Percentiles rank a stretch among this genome's conserved stretches.
phyloP scores from a whole-genome alignment of 1,284 basidiomycete species.

The Trichosporon ovoides region DNA sequence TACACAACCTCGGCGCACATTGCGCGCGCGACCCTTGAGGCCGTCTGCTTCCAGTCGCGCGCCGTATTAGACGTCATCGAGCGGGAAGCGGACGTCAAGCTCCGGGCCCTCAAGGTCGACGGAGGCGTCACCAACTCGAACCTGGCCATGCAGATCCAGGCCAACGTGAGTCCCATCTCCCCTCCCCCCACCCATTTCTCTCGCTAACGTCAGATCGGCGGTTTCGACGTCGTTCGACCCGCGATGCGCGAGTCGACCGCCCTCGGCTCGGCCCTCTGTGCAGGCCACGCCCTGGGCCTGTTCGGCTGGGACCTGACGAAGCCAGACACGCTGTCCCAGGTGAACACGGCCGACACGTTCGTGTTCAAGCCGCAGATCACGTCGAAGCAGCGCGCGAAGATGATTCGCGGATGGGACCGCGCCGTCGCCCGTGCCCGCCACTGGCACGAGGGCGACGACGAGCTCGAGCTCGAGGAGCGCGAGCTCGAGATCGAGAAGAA shows the following conservation, averaged over 20 bases:
- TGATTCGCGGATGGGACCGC: slow-evolving; percentile 72
- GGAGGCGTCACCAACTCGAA: slow-evolving; percentile 81
- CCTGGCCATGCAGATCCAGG: slow-evolving; percentile 85
- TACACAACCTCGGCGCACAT: slow-evolving; percentile 93
- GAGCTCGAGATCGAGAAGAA: slow-evolving; percentile 18
- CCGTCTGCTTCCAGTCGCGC: slow-evolving; percentile 69
- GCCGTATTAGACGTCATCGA: slow-evolving; percentile 85
- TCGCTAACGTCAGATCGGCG: slow-evolving; percentile 58
- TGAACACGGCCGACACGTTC: slow-evolving; percentile 77
- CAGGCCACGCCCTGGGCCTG: slow-evolving; percentile 77
- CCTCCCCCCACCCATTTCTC: background rate
- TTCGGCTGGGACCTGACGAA: slow-evolving; percentile 90
- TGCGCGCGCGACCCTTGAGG: slow-evolving; percentile 87
- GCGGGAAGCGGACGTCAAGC: slow-evolving; percentile 51
- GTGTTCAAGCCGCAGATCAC: slow-evolving; percentile 63
- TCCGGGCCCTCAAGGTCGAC: slow-evolving; percentile 84
- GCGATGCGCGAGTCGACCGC: slow-evolving; percentile 98
- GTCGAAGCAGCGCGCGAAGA: slow-evolving; percentile 57
- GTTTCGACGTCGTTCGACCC: slow-evolving; percentile 84
- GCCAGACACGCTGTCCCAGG: slow-evolving; percentile 78
- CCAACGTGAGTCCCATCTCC: slow-evolving; percentile 54
- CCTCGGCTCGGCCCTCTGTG: slow-evolving; percentile 91
- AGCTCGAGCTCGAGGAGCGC: slow-evolving; percentile 18
- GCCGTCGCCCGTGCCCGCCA: slow-evolving; percentile 73
- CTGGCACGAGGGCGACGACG: slow-evolving; percentile 54